Conservation (phyloP, 2,329 filamentous ascomycete species). For the Sarocladium kiliense region DNA sequence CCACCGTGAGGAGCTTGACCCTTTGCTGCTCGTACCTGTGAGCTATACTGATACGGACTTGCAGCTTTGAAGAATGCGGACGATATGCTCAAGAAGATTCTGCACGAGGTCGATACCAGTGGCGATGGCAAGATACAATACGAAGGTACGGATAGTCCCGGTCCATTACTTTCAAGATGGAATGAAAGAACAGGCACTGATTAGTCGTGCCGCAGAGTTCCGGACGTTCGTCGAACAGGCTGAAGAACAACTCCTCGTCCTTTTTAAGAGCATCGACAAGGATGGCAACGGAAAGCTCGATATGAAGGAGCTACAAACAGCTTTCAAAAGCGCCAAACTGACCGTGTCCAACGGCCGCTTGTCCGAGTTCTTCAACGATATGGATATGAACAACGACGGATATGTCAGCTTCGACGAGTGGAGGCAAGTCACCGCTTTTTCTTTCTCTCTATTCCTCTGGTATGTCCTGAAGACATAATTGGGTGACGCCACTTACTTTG, state of each 20-base stretch:
- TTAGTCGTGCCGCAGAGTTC: constrained; percentile 60
- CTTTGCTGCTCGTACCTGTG: background rate
- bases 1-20: constrained; percentile 64
- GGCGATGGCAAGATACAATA: constrained; percentile 88
- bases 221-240: constrained; percentile 80
- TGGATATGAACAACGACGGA: constrained; percentile 86
- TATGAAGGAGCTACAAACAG: constrained; percentile 73
- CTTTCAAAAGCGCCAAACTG: constrained; percentile 74
- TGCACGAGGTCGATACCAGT: constrained; percentile 79
- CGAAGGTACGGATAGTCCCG: constrained; percentile 55
- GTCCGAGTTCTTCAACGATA: constrained; percentile 79
- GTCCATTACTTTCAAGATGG: background rate
- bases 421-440: constrained; percentile 62
- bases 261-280: constrained; percentile 84
- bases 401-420: constrained; percentile 90
- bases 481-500: background rate
- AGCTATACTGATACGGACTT: constrained; percentile 8
- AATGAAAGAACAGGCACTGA: background rate
- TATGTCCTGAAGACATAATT: background rate
- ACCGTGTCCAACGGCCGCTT: constrained; percentile 72
- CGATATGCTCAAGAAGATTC: constrained; percentile 72
- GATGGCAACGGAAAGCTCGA: constrained; percentile 83
- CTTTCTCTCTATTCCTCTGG: background rate
- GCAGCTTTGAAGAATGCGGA: constrained; percentile 84
- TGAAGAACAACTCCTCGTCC: constrained; percentile 72